Percentiles rank a stretch among this genome's conserved stretches.
These are phyloP conservation scores for Trichoderma koningiopsis DNA, from an alignment of 2,329 filamentous ascomycete species.

Conservation along the genomic window DNA sequence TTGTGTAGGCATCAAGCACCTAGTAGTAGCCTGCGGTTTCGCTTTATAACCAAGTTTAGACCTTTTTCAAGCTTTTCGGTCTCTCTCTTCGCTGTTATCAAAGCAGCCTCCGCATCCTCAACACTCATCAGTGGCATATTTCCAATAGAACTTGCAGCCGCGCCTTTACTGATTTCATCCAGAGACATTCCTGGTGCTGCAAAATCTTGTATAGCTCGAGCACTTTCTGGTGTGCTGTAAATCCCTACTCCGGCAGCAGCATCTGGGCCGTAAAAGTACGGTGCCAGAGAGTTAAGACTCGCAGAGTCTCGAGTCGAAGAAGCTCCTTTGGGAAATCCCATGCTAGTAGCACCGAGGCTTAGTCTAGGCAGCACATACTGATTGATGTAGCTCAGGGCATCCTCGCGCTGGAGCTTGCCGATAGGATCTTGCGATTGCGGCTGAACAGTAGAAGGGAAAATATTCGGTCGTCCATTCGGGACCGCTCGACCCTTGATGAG, in stretches of 20 bases:
- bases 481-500: slow-evolving; percentile 66
- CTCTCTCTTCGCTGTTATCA: slow-evolving; percentile 57
- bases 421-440: slow-evolving; percentile 59
- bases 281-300: slow-evolving; percentile 57
- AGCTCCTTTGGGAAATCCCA: slow-evolving; percentile 44
- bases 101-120: slow-evolving; percentile 63
- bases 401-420: slow-evolving; percentile 66
- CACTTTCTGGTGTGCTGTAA: slow-evolving; percentile 44
- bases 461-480: slow-evolving; percentile 63
- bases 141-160: slow-evolving; percentile 36
- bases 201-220: slow-evolving; percentile 41
- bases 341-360: slow-evolving; percentile 54
- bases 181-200: slow-evolving; percentile 35
- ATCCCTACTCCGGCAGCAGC: slow-evolving; percentile 49
- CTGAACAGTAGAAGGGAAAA: slow-evolving; percentile 55
- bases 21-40: slow-evolving; percentile 58
- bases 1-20: slow-evolving; percentile 30
- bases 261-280: slow-evolving; percentile 57
- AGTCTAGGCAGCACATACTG: slow-evolving; percentile 66
- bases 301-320: slow-evolving; percentile 48
- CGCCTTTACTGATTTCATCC: slow-evolving; percentile 38
- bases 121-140: slow-evolving; percentile 61
- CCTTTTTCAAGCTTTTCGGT: slow-evolving; percentile 64
- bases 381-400: slow-evolving; percentile 69
- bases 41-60: slow-evolving; percentile 60